Percentiles rank a stretch among this genome's conserved stretches.
Evolutionary conservation across 108 stramenopile genomes (phyloP).

Genomic region (Cyclotella atomus): DNA sequence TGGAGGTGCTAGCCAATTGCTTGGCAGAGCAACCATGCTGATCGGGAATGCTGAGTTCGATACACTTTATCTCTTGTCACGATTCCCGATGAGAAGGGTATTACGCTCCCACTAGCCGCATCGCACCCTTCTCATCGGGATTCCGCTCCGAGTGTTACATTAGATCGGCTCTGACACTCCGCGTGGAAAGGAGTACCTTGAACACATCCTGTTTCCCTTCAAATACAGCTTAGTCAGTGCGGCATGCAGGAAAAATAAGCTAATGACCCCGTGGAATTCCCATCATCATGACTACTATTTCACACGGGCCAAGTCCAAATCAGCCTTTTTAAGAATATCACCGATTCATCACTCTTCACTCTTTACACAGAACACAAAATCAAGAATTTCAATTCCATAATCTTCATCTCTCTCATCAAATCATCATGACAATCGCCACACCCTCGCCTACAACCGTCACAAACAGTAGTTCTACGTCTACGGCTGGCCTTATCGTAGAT

Average conservation of each 20-base stretch:
- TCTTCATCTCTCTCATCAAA: background rate
- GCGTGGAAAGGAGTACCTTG: too few relatives aligned
- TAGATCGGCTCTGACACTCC: background rate
- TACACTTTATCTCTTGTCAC: background rate
- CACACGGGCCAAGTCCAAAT: too few relatives aligned
- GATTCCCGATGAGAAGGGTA: background rate
- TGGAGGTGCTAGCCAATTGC: background rate
- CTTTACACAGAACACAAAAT: too few relatives aligned
- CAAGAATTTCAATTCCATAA: background rate
- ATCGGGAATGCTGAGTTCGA: background rate
- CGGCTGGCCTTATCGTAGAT: background rate
- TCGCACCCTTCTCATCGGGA: background rate
- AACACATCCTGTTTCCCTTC: too few relatives aligned
- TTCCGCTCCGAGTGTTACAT: background rate
- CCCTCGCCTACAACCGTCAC: background rate
- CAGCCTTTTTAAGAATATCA: too few relatives aligned
- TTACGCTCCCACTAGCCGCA: background rate
- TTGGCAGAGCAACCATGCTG: background rate
- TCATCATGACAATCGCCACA: background rate
- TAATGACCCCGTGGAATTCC: too few relatives aligned
- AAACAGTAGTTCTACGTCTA: background rate
- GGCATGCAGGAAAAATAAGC: too few relatives aligned
- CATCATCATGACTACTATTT: too few relatives aligned
- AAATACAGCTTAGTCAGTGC: too few relatives aligned
- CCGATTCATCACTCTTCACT: too few relatives aligned